Evolutionary conservation across 2,329 filamentous ascomycete genomes (phyloP).

Genomic region (Diaporthe ampelina): DNA sequence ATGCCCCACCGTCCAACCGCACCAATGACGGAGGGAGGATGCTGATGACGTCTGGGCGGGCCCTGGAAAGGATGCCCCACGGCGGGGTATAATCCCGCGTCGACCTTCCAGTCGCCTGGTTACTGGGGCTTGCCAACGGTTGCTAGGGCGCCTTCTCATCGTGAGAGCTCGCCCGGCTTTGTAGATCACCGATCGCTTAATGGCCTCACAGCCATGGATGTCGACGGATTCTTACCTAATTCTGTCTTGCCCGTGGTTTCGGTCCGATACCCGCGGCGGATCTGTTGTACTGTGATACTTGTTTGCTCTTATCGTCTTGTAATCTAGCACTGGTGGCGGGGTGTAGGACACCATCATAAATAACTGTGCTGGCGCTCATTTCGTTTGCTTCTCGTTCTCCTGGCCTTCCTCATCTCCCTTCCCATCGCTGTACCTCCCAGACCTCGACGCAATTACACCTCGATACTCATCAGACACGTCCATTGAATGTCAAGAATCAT

Average conservation of each 20-base stretch:
- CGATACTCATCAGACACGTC: background rate
- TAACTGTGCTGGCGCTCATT: background rate
- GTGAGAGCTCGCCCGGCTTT: conserved; percentile 32
- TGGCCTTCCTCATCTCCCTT: background rate
- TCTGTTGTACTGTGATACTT: background rate
- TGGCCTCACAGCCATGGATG: background rate
- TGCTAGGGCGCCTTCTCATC: background rate
- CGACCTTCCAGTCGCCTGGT: conserved; percentile 13
- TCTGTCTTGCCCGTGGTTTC: background rate
- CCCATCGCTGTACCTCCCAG: background rate
- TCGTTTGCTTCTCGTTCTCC: background rate
- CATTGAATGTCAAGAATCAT: conserved; percentile 43
- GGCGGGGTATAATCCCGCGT: conserved; percentile 20
- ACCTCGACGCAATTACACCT: background rate
- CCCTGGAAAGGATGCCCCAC: background rate
- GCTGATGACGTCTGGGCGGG: conserved; percentile 24
- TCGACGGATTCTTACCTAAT: conserved; percentile 5
- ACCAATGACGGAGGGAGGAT: conserved; percentile 18
- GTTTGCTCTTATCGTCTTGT: conserved; percentile 12
- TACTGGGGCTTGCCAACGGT: background rate
- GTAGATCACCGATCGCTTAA: conserved; percentile 28
- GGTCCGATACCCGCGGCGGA: conserved; percentile 6
- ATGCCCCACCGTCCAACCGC: conserved; percentile 2
- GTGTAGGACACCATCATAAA: conserved; percentile 15
- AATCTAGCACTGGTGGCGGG: background rate